phyloP scores from a whole-genome alignment of 306 rosid species.

The Trifolium repens region DNA sequence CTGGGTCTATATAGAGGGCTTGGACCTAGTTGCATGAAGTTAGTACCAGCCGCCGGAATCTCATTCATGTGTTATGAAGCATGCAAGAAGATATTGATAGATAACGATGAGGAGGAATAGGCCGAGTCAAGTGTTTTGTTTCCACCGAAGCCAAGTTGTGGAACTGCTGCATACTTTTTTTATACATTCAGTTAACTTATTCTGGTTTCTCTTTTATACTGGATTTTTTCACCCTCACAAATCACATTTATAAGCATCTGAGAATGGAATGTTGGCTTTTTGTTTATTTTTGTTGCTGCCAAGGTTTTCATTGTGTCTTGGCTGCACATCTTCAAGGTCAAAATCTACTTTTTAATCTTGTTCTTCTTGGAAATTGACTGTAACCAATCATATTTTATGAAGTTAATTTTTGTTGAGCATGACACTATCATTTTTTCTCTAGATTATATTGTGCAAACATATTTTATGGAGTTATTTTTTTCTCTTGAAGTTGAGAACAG shows the following conservation, averaged over 20 bases:
- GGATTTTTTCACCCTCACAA: constrained; percentile 21
- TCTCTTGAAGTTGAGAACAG: too few species aligned
- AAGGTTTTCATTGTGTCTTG: constrained; percentile 16
- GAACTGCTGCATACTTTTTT: constrained; percentile 29
- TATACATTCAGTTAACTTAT: constrained; percentile 23
- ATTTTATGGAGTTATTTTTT: not conserved
- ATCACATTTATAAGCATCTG: constrained; percentile 33
- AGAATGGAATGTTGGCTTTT: constrained; percentile 34
- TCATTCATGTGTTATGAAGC: constrained; percentile 99
- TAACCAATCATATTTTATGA: constrained; percentile 13
- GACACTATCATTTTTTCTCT: not conserved
- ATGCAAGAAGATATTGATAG: constrained; percentile 84
- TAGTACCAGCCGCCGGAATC: constrained; percentile 95
- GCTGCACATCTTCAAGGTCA: constrained; percentile 18
- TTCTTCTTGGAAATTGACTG: constrained; percentile 2
- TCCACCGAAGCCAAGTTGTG: constrained; percentile 23
- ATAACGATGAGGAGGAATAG: constrained; percentile 62
- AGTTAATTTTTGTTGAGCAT: not conserved
- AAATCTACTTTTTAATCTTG: constrained; percentile 9
- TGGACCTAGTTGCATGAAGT: constrained; percentile 95
- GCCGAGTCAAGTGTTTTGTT: not conserved
- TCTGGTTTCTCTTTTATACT: constrained; percentile 33
- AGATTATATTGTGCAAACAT: not conserved
- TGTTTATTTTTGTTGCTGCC: not conserved
- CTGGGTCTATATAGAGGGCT: constrained; percentile 83